Evolutionary conservation across 306 rosid genomes (phyloP).

Genomic region (Lathyrus tuberosus): DNA sequence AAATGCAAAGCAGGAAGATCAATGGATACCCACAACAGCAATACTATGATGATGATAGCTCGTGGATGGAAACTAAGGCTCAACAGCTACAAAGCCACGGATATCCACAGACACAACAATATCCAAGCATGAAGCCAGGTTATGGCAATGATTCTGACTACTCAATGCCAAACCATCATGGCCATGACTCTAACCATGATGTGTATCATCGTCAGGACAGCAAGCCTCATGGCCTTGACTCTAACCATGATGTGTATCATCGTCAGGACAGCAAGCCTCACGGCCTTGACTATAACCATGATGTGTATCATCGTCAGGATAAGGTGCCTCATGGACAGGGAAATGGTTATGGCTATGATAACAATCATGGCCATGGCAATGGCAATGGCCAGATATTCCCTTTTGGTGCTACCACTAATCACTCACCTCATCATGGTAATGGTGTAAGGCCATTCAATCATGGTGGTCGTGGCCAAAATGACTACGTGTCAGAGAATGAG

Average conservation of each 20-base stretch:
- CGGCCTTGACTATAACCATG: too few relatives aligned
- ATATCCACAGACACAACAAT: not conserved
- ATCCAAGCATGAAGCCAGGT: not conserved
- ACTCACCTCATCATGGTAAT: not conserved
- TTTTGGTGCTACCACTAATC: not conserved
- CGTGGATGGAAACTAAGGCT: constrained; percentile 16
- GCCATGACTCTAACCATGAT: too few relatives aligned
- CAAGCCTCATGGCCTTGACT: too few relatives aligned
- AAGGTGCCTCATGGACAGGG: not conserved
- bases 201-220: too few relatives aligned
- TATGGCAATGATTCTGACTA: not conserved
- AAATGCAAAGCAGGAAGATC: constrained; percentile 30
- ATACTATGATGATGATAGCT: constrained; percentile 37
- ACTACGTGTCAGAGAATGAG: constrained; percentile 8
- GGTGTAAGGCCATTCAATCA: constrained; percentile 1
- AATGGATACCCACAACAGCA: constrained; percentile 41
- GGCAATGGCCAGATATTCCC: constrained; percentile 6
- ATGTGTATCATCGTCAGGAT: not conserved
- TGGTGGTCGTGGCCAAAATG: constrained; percentile 21
- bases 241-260: too few relatives aligned
- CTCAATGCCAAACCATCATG: not conserved
- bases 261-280: too few relatives aligned
- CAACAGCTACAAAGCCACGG: constrained; percentile 1
- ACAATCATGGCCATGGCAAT: not conserved
- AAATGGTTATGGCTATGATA: not conserved